Conservation (phyloP, 345 rosid species). For the Bretschneidera sinensis region DNA sequence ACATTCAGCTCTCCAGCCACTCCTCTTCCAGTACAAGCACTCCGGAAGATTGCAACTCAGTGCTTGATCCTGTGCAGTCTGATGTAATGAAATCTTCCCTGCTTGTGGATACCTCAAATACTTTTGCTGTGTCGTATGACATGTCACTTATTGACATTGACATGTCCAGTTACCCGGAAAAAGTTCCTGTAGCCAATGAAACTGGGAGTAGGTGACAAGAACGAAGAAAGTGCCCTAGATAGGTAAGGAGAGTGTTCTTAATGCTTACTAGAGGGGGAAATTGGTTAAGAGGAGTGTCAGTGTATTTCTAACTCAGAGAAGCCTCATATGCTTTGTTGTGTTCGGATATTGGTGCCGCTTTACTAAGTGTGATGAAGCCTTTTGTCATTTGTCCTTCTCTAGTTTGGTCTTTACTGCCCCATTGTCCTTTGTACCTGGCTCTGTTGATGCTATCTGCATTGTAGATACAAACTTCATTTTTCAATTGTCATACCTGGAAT, state of each 20-base stretch:
- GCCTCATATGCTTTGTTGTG: constrained; percentile 9
- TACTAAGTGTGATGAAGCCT: constrained; percentile 10
- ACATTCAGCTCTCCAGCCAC: constrained; percentile 60
- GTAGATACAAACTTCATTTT: too few species aligned
- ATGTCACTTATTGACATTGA: constrained; percentile 89
- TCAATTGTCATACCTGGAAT: too few species aligned
- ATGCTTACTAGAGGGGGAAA: constrained; percentile 1
- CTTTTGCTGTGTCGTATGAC: constrained; percentile 54
- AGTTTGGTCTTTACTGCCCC: background rate
- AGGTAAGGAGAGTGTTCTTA: constrained; percentile 8
- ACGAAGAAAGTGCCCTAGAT: constrained; percentile 16
- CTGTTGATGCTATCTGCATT: too few species aligned
- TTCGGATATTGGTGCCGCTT: too few species aligned
- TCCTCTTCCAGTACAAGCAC: constrained; percentile 67
- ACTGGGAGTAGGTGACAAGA: constrained; percentile 43
- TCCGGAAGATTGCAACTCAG: constrained; percentile 30
- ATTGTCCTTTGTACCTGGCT: too few species aligned
- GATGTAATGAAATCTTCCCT: constrained; percentile 66
- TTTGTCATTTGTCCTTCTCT: background rate
- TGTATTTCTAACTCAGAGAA: constrained; percentile 10
- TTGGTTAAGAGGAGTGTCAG: background rate
- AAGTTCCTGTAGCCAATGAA: constrained; percentile 71
- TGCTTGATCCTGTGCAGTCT: constrained; percentile 31
- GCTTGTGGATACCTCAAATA: constrained; percentile 57
- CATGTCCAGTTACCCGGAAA: constrained; percentile 66